Evolutionary conservation across 2,329 filamentous ascomycete genomes (phyloP), one percentile per base, ranked within the genome.

Genomic region (Phialophora chinensis): DNA sequence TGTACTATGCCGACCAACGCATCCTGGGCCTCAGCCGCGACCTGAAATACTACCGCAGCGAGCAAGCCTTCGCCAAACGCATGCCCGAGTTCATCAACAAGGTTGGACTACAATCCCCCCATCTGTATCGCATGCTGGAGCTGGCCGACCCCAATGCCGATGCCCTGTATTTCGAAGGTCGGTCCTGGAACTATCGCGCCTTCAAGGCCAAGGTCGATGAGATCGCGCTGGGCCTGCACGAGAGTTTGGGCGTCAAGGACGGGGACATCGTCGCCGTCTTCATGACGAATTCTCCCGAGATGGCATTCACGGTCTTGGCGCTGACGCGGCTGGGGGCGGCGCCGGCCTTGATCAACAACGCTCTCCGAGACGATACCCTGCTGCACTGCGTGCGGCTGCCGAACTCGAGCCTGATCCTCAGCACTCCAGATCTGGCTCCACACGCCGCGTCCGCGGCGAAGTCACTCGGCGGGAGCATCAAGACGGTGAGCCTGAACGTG

Each of bases 261-360:
- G 78, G 79, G 1, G 80, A 83, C 65, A 78, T 78, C 53, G 78
- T 84, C 17, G 81, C 77, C 4, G 77, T 84, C 1, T 84, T 82
- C 72, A 81, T 78, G 56, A 80, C 77, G 12, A 84, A 84, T 67
- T 83, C 81, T 0, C 81, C 81, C 0, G 82, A 84, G 68, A 83
- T 84, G 80, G 76, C 83, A 1, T 74, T 83, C 20, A 74, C 74
- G 1, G 74, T 80, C 14, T 77, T 81, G 54, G 82, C 81, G 0
- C 72, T 84, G n/a, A 77, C 80, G 0, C 83, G 81, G 65, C 65
- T 84, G 42, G 80, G 82, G 20, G 80, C 78, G 14, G 77, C 82
- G 5, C 76, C 78, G 44, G 80, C 79, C 3, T 74, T 84, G 66
- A 78, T 84, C 29, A 84, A 84, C 68, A 81, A 75, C 11, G 82